Evolutionary conservation across 2,329 filamentous ascomycete genomes (phyloP), one percentile per base, ranked within the genome.

Genomic region (Ophiostoma tasmaniense): DNA sequence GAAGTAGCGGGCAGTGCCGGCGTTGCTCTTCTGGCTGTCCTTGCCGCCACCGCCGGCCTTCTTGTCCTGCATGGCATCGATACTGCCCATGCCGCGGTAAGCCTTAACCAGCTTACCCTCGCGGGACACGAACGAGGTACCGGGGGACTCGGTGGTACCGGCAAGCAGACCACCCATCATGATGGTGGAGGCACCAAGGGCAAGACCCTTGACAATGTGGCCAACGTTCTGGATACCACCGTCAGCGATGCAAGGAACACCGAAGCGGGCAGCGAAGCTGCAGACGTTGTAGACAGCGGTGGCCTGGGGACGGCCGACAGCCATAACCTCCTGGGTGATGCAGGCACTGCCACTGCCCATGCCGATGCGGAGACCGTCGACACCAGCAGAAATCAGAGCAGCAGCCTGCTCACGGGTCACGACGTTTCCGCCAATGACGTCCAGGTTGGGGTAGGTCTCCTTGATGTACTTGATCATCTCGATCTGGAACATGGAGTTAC

Each of bases 241-340:
- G 76, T 99, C 95, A 71, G 95, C 95, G 77, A 99, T 98, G 81
- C 94, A 98, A 70, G 95, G 95, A 74, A 99, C 93, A 72, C 96
- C 95, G 76, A 99, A 99, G 74, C 89, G 89, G 70, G 90, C 90
- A 67, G 95, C 94, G 76, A 99, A 99, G 68, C 87, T 84, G 76
- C 91, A 89, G 75, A 99, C 95, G 74, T 89, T 91, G 84, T 91
- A 93, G 71, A 99, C 94, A 61, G 95, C 89, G 35, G 93, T 92
- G 59, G 96, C 95, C 82, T 99, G 95, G 70, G 95, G 95, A 76
- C 95, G 90, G 71, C 96, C 95, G 66, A 99, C 94, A 74, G 95
- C 95, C 95, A 99, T 99, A 77, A 99, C 96, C 82, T 99, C 95
- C 81, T 99, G 95, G 69, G 95, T 99, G 75, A 99, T 99, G 81